Evolutionary conservation across 176 grass and related monocot species (phyloP).

Genomic region (Avena atlantica): DNA sequence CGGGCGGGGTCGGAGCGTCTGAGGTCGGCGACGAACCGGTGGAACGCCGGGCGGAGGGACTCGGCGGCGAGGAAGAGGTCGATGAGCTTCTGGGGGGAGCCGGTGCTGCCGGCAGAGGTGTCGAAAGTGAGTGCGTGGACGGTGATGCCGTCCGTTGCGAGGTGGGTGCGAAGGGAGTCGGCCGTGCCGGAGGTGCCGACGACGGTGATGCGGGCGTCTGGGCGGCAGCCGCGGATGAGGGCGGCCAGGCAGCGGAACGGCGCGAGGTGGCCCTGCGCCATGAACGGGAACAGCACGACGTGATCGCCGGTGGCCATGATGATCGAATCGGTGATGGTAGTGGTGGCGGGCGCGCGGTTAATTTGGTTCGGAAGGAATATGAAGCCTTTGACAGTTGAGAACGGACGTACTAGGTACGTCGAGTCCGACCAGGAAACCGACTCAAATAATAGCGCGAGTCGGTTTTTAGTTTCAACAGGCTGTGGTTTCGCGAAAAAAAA

Average conservation of each 20-base stretch:
- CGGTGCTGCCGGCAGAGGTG: neutral
- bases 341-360: neutral
- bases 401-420: too few relatives aligned
- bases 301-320: conserved; percentile 40
- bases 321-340: too few relatives aligned
- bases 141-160: neutral
- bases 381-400: too few relatives aligned
- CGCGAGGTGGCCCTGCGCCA: conserved; percentile 51
- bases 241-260: conserved; percentile 45
- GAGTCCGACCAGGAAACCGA: too few relatives aligned
- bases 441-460: too few relatives aligned
- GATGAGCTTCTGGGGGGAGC: conserved; percentile 31
- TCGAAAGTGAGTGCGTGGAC: conserved; percentile 45
- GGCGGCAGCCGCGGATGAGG: conserved; percentile 8
- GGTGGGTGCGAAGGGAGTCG: neutral
- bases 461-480: too few relatives aligned
- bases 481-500: too few relatives aligned
- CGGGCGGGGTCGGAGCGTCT: neutral
- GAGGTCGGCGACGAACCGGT: conserved; percentile 32
- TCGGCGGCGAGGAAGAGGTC: conserved; percentile 49
- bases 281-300: conserved; percentile 53
- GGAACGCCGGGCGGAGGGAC: conserved; percentile 49
- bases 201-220: conserved; percentile 33
- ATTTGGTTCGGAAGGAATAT: too few relatives aligned
- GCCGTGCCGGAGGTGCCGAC: neutral